Percentiles rank a stretch among this genome's conserved stretches.
These are phyloP conservation scores for Metarhizium humberi DNA, from an alignment of 2,329 filamentous ascomycete species.

Conservation along the genomic window DNA sequence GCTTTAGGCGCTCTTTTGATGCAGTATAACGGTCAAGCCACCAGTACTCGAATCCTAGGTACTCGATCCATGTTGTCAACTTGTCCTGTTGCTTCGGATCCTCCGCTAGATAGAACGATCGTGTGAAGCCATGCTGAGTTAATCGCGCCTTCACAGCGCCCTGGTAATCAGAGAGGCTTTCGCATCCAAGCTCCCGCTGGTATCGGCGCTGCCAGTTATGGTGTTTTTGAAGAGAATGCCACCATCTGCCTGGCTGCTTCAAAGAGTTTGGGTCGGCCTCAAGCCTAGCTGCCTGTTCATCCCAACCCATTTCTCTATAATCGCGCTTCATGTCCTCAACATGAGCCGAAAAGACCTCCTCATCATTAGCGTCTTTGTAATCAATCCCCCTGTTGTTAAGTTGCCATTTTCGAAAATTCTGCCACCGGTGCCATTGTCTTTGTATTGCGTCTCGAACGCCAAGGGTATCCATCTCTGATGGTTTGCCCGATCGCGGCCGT, in stretches of 20 bases:
- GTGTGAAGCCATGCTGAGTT: constrained; percentile 17
- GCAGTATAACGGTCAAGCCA: constrained; percentile 12
- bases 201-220: constrained; percentile 3
- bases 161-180: constrained; percentile 15
- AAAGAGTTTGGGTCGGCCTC: constrained; percentile 8
- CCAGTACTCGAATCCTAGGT: constrained; percentile 20
- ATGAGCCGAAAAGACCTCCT: constrained; percentile 9
- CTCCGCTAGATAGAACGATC: constrained; percentile 18
- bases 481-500: background rate
- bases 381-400: constrained; percentile 13
- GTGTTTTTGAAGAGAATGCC: constrained; percentile 3
- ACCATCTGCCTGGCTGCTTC: background rate
- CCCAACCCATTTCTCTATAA: background rate
- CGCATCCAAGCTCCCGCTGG: constrained; percentile 9
- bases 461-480: constrained; percentile 1
- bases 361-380: constrained; percentile 6
- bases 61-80: constrained; percentile 30
- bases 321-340: constrained; percentile 5
- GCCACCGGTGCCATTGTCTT: constrained; percentile 18
- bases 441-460: constrained; percentile 10
- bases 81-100: constrained; percentile 20
- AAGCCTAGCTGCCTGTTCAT: constrained; percentile 1
- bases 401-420: constrained; percentile 22
- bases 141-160: constrained; percentile 16
- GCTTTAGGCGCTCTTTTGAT: constrained; percentile 12